Evolutionary conservation across 805 yeast species (phyloP), one percentile per base, ranked within the genome.

Genomic region (Diddensiella caesifluorescens): DNA sequence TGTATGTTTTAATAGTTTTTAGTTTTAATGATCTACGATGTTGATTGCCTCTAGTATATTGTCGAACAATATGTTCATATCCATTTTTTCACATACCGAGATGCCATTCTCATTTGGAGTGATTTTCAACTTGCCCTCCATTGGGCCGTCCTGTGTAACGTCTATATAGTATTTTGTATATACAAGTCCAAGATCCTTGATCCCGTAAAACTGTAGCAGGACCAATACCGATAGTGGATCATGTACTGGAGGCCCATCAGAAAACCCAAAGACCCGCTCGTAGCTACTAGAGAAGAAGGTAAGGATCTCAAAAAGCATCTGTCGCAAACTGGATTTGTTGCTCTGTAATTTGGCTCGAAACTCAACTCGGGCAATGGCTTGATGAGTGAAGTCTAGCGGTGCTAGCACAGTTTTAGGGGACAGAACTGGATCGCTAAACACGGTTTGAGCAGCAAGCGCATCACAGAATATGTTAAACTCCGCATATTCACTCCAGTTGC

Each of bases 391-490:
- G 57, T 85, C 82, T 41, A 86, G 62, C 1, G 92, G 88, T 5
- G 74, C 70, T 34, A 84, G 57, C 3, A 81, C 53, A 10, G 73
- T 68, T 53, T 74, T 79, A 10, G 69, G 61, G n/a, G 60, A 56
- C 13, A 83, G 54, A 0, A 61, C 56, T 0, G 64, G 60, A 52
- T 77, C 78, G 10, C 59, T 54, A 4, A 86, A 61, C 2, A 86
- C 70, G 12, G 61, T 56, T 20, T 73, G 62, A 0, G 95, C 85
- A 4, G 95, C 94, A 30, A 71, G 69, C 1, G 95, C 86, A 58
- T 87, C 96, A 39, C 76, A 69, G 66, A 73, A 71, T 27, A 83
- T 69, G 60, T 87, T 87, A 67, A 83, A 86, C 58, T 87, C 95
- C 4, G 90, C 78, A 36, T 67, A 69, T 15, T 64, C 61, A 3